Evolutionary conservation across 2,329 filamentous ascomycete genomes (phyloP).

Genomic region (Sporothrix sp.): DNA sequence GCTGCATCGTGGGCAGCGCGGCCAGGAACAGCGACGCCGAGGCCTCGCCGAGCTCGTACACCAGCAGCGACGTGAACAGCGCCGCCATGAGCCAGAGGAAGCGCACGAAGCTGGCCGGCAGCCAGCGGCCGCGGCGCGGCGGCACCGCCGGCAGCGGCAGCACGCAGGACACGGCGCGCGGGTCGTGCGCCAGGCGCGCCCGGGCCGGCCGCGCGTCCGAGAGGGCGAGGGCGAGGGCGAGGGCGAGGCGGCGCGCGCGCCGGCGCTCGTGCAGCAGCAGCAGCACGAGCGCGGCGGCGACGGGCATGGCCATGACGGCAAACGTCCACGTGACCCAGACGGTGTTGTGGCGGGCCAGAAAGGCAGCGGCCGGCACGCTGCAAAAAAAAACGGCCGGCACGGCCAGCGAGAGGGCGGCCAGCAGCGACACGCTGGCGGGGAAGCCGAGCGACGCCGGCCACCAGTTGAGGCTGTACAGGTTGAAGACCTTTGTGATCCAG

Average conservation of each 20-base stretch:
- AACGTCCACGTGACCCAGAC: constrained; percentile 62
- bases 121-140: constrained; percentile 40
- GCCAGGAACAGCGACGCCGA: constrained; percentile 60
- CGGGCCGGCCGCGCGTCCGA: constrained; percentile 59
- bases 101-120: constrained; percentile 56
- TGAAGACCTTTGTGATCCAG: constrained; percentile 65
- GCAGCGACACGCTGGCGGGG: constrained; percentile 51
- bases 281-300: constrained; percentile 55
- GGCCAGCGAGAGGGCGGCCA: constrained; percentile 50
- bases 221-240: too few species aligned
- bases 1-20: constrained; percentile 43
- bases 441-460: constrained; percentile 58
- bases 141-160: too few species aligned
- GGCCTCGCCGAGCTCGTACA: constrained; percentile 57
- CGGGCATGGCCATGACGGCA: constrained; percentile 58
- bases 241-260: constrained; percentile 47
- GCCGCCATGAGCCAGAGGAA: constrained; percentile 62
- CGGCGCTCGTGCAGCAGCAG: constrained; percentile 55
- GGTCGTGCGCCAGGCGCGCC: too few species aligned
- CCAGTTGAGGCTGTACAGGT: constrained; percentile 62
- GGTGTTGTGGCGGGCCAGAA: constrained; percentile 52
- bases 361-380: constrained; percentile 40
- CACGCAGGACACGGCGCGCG: too few species aligned
- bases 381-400: constrained; percentile 50
- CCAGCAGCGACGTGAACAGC: constrained; percentile 51